Base-by-base conservation (phyloP, 108 stramenopile genomes). In the Cyclotella atomus region DNA sequence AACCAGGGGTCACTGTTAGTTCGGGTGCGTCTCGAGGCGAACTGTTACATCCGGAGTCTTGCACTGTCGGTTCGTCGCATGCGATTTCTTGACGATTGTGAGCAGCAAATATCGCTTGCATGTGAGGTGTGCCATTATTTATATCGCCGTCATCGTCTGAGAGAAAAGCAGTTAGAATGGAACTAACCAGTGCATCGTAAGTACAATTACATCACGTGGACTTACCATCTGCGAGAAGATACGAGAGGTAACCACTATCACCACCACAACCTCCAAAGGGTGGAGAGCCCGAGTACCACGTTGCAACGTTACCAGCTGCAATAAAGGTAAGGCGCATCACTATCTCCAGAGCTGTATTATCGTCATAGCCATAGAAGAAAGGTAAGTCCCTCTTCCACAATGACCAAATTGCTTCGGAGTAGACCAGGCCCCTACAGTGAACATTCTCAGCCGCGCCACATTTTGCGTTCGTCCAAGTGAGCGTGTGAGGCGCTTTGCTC, bases 51-150 rank as follows among this genome's bases (percentile, higher is more conserved):
- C 72, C 72, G 19, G 62, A 65, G 44, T 73, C 32, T 30, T 27
- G 33, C 14, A 55, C 53, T 9, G 28, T 12, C 17, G 41, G n/a
- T 41, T 15, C 17, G 20, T 54, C 46, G 28, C 72, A 73, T 38
- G 72, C 72, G 29, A 73, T 73, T 54, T 64, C 53, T 50, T 64
- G 62, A 28, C 34, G 24, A 4, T 43, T 8, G 16, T 63, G 62
- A 24, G 66, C 66, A 52, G 30, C 52, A 34, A 23, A 68, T 0
- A 68, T 68, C 0, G 66, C 50, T 8, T 35, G 32, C 72, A 73
- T 73, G 53, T 73, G 72, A 16, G 72, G 72, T 3, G 72, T 73
- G 41, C 72, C 72, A 55, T 73, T 64, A n/a, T 16, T 54, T 3
- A 73, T 24, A 47, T 64, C 52, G 35, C 62, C 72, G 30, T 73